Evolutionary conservation across 176 grass and related monocot genomes (phyloP).

Genomic region (Oryza meridionalis): DNA sequence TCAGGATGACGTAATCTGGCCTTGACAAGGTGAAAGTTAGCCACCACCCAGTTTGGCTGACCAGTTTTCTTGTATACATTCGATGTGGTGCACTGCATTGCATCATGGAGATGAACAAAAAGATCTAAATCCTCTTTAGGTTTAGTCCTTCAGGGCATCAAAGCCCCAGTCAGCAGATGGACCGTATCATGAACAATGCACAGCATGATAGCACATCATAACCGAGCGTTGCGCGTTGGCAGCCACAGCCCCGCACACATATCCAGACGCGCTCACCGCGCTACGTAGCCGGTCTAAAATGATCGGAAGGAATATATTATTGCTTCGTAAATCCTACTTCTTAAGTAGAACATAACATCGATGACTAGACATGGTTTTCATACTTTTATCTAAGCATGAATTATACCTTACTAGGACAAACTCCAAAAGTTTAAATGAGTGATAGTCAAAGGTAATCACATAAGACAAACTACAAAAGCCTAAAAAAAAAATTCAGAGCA

Average conservation of each 20-base stretch:
- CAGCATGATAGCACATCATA: constrained; percentile 6
- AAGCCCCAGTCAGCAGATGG: not conserved
- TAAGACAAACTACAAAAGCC: not conserved
- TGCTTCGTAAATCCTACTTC: not conserved
- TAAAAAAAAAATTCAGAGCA: not conserved
- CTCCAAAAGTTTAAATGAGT: not conserved
- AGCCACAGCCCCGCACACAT: not conserved
- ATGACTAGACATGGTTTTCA: not conserved
- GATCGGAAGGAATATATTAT: not conserved
- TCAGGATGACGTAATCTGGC: constrained; percentile 48
- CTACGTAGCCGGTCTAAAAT: not conserved
- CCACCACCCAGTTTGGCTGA: constrained; percentile 42
- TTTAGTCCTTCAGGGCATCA: constrained; percentile 26
- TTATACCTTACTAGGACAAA: not conserved
- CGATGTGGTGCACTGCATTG: constrained; percentile 35
- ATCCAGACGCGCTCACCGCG: not conserved
- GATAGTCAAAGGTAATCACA: not conserved
- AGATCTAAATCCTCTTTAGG: constrained; percentile 35
- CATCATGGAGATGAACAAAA: constrained; percentile 40
- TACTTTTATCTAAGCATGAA: not conserved
- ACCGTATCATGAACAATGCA: constrained; percentile 27
- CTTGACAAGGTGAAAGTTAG: constrained; percentile 44
- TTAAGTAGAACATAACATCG: not conserved
- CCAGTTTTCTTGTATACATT: constrained; percentile 49
- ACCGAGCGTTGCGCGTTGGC: not conserved